Conservation (phyloP, 2,329 filamentous ascomycete species). For the Talaromyces sp. region DNA sequence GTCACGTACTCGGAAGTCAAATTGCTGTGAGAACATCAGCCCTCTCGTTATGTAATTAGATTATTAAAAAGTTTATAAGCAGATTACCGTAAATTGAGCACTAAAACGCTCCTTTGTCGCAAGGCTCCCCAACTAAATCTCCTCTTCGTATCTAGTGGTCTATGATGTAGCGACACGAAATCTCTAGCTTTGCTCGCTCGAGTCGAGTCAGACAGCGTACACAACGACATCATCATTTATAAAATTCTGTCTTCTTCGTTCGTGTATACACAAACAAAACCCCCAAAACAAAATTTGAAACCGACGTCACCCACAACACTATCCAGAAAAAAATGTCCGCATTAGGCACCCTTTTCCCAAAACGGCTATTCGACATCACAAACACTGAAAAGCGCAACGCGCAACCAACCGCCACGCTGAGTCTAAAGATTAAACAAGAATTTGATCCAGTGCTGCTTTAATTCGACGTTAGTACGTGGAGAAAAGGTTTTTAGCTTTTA, state of each 20-base stretch:
- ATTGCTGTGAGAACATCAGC: not conserved
- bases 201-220: not conserved
- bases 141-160: constrained; percentile 10
- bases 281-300: too few species aligned
- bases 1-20: not conserved
- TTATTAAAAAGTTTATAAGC: not conserved
- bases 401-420: too few species aligned
- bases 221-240: too few species aligned
- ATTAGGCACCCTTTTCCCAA: not conserved
- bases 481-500: too few species aligned
- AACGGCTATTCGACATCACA: not conserved
- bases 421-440: too few species aligned
- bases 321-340: not conserved
- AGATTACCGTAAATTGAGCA: constrained; percentile 3
- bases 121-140: constrained; percentile 16
- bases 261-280: not conserved
- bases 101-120: constrained; percentile 18
- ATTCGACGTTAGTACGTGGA: too few species aligned
- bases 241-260: too few species aligned
- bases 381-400: not conserved
- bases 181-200: not conserved
- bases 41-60: not conserved
- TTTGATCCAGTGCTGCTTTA: too few species aligned
- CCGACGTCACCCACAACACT: not conserved
- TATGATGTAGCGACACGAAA: constrained; percentile 3